These are phyloP conservation scores for Paspalum vaginatum DNA, from an alignment of 176 grass and related monocot species.

Conservation along the genomic window DNA sequence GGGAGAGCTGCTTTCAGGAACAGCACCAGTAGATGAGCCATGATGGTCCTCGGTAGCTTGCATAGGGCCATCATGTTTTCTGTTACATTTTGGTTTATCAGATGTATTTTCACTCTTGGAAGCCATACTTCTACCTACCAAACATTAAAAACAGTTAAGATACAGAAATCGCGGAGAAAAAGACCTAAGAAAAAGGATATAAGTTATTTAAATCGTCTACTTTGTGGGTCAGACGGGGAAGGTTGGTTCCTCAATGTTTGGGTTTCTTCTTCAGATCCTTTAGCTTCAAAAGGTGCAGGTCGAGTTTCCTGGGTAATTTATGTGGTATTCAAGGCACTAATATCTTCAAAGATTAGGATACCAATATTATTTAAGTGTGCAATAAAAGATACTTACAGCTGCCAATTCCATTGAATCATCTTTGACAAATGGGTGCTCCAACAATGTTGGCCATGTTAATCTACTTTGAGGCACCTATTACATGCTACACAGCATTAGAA, in stretches of 20 bases:
- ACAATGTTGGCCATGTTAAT: constrained; percentile 84
- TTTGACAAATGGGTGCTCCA: constrained; percentile 97
- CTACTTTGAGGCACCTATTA: constrained; percentile 85
- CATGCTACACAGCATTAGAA: constrained; percentile 45
- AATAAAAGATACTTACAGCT: constrained; percentile 35
- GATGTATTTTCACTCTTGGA: constrained; percentile 27
- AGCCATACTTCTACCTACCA: constrained; percentile 48
- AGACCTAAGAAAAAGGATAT: not conserved
- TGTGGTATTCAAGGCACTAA: constrained; percentile 26
- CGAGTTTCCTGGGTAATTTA: constrained; percentile 32
- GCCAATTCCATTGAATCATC: constrained; percentile 53
- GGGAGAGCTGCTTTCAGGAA: constrained; percentile 26
- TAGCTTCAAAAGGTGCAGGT: constrained; percentile 42
- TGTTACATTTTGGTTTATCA: constrained; percentile 32
- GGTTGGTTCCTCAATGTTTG: constrained; percentile 43
- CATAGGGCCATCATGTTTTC: constrained; percentile 29
- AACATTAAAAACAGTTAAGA: constrained; percentile 28
- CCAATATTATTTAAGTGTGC: not conserved
- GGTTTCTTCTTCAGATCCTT: constrained; percentile 37
- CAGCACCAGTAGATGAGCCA: constrained; percentile 37
- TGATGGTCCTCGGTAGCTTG: constrained; percentile 35
- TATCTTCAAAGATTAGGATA: not conserved
- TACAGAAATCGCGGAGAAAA: not conserved
- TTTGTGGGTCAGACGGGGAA: constrained; percentile 30
- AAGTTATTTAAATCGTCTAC: constrained; percentile 25